Evolutionary conservation across 192 early-diverging fungal species (phyloP).

Genomic region (Gamsiella multidivaricata): DNA sequence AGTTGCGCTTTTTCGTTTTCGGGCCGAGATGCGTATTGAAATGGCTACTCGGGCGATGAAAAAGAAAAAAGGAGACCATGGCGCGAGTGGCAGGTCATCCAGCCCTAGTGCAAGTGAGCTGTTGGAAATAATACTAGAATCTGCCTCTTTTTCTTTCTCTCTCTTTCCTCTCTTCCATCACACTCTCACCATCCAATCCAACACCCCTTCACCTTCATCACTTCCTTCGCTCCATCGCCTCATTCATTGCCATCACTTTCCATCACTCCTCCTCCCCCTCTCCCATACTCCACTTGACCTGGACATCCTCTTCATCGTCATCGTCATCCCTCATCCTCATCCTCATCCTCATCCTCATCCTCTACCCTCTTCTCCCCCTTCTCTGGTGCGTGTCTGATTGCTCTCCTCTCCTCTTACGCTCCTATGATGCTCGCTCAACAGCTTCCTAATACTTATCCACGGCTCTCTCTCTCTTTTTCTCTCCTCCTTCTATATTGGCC

Average conservation of each 20-base stretch:
- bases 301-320: neutral
- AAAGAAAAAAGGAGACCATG: no score
- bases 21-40: no score
- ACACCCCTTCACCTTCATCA: neutral
- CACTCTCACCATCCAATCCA: neutral
- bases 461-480: neutral
- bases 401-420: neutral
- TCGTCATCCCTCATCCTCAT: neutral
- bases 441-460: neutral
- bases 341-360: no score
- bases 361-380: neutral
- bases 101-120: no score
- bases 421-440: neutral
- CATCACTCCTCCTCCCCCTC: neutral
- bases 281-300: no score
- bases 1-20: no score
- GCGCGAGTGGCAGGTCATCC: no score
- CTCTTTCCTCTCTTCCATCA: neutral
- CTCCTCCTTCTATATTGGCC: neutral
- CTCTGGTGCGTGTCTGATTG: neutral
- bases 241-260: neutral
- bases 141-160: slow-evolving; percentile 7
- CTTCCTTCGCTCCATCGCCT: neutral
- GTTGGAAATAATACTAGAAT: no score
- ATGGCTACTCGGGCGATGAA: no score